Evolutionary conservation across 192 early-diverging fungal species (phyloP), one percentile per base, ranked within the genome.

Genomic region (Coemansia sp.): DNA sequence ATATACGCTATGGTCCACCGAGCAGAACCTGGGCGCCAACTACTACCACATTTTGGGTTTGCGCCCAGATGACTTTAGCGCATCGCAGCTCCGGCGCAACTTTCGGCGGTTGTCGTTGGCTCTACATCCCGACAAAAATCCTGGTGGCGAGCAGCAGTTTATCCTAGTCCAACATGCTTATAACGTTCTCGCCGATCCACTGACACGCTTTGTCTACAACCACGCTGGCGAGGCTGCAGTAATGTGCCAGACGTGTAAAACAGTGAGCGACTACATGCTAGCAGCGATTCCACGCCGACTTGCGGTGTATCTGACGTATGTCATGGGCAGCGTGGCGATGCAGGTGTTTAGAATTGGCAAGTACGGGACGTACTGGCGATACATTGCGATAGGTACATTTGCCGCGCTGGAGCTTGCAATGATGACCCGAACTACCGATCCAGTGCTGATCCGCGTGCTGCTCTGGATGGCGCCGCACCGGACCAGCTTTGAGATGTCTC

Each of bases 221-320:
- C 87, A 87, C 83, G 87, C 63, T 85, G 89, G 57, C 78, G 85
- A 56, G 71, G 82, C 61, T 66, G 83, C 59, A 67, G 82, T 38
- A 83, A 87, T 49, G 85, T 94, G 83, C 84, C 86, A 65, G 87
- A 31, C 71, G 4, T 71, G 67, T 62, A 61, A 49, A 26, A 59
- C 71, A 4, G 92, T 56, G 87, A 91, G 61, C 90, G 98, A 80
- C 84, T 99, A 52, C 94, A 97, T 87, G 88, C 87, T 43, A 87
- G 92, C 64, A 72, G 64, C 72, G 8, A 61, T 80, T 35, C 77
- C 77, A 19, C 52, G 57, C 6, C 65, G 77, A n/a, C 56, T 75
- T 23, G 69, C 59, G 9, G 56, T 74, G 21, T 75, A 75, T 27
- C 35, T 62, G 23, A 65, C 65, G 41, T 75, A 68, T 27, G 29